Evolutionary conservation across 169 alveolate genomes (phyloP), one percentile per base, ranked within the genome.

Genomic region (Babesia ovata): DNA sequence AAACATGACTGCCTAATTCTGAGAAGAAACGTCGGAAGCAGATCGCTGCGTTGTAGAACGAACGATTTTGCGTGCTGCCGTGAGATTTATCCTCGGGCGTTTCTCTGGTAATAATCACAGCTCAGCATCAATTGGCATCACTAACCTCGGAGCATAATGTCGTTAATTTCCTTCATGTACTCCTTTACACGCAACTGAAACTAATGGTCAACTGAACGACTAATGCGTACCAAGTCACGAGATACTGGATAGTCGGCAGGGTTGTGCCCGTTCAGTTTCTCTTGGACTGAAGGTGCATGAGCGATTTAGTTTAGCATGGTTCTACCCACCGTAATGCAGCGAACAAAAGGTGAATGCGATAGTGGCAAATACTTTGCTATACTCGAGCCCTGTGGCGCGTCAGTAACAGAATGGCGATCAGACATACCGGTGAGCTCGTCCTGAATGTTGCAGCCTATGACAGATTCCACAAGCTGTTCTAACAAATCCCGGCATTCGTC

Each of bases 311-410:
- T 50, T 11, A 10, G 7, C 8, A 28, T 0, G 49, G 24, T 7
- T 33, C 42, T 17, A 75, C 75, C 24, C 33, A 79, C 87, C 82
- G 63, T 70, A 61, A 39, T 63, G 73, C 16, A 79, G 82, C 0
- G 87, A 79, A 56, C 77, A 79, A 3, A 79, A 56, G n/a, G 75
- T 70, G 33, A 79, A 71, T 17, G 87, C 62, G 48, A 79, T 19
- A 12, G 87, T 22, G 33, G 84, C 69, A 29, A 63, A 79, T 11
- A 79, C 65, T 63, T 79, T 79, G 63, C 84, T 63, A 44, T 79
- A 79, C 45, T 79, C 83, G 53, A 79, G 45, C 13, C 83, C 87
- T 79, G 39, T 33, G 61, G 24, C 16, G 61, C 29, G 22, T 12
- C 13, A 36, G 26, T 8, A 12, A 11, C 7, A 4, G 45, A n/a